These are phyloP conservation scores for Pochonia chlamydosporia DNA, from an alignment of 2,329 filamentous ascomycete genomes.

Conservation along the genomic window DNA sequence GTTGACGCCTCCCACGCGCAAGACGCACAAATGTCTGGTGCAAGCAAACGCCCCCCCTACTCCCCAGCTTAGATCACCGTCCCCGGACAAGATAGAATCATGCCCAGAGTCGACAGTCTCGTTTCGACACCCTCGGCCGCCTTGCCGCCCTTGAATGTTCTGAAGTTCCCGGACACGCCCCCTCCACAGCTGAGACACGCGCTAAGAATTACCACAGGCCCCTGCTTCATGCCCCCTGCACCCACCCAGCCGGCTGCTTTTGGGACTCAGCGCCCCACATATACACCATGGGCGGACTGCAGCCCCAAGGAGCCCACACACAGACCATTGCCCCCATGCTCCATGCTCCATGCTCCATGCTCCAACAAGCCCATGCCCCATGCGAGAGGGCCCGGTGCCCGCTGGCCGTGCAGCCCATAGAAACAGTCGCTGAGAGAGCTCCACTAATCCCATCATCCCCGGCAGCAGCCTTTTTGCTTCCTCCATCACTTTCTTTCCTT, in stretches of 20 bases:
- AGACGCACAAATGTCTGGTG: too few relatives aligned
- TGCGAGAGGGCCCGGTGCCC: conserved; percentile 1
- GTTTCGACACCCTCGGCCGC: too few relatives aligned
- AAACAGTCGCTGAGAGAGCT: conserved; percentile 13
- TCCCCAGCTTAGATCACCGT: too few relatives aligned
- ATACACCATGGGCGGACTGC: too few relatives aligned
- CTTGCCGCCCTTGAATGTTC: neutral
- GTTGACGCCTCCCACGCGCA: too few relatives aligned
- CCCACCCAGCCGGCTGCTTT: conserved; percentile 9
- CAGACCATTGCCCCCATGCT: neutral
- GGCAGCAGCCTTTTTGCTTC: conserved; percentile 13
- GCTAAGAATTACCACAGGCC: conserved; percentile 11
- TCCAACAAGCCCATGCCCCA: neutral
- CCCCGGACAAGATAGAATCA: too few relatives aligned
- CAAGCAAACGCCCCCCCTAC: too few relatives aligned
- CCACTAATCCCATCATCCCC: conserved; percentile 19
- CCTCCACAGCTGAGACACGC: conserved; percentile 1
- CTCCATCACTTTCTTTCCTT: conserved; percentile 20
- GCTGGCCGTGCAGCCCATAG: conserved; percentile 2
- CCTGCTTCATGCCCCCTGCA: conserved; percentile 13
- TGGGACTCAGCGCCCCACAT: conserved; percentile 8
- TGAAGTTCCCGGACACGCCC: neutral
- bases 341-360: too few relatives aligned
- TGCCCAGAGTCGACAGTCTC: too few relatives aligned
- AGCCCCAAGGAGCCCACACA: too few relatives aligned